A percentile compares a stretch with the other conserved stretches of the same genome.
Conservation (phyloP, 495 filamentous ascomycete species). For the Chlorociboria aeruginascens region DNA sequence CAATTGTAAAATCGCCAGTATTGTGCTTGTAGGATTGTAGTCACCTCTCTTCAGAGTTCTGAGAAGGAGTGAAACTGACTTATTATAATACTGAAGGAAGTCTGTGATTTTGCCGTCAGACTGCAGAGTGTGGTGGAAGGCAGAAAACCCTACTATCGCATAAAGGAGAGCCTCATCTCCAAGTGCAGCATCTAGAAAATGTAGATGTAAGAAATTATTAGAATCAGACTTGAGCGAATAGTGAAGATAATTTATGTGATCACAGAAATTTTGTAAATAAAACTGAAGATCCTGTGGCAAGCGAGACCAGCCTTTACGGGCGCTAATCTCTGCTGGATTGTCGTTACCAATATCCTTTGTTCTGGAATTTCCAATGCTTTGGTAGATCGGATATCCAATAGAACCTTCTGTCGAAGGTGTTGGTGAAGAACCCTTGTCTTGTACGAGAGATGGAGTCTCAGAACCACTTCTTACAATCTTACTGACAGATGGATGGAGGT, state of each 20-base stretch:
- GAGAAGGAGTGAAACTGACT: conserved; percentile 65
- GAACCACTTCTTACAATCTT: conserved; percentile 26
- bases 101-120: conserved; percentile 59
- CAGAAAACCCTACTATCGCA: conserved; percentile 81
- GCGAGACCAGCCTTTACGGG: conserved; percentile 28
- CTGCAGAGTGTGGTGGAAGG: conserved; percentile 69
- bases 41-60: conserved; percentile 57
- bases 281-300: conserved; percentile 58
- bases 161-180: conserved; percentile 75
- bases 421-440: conserved; percentile 36
- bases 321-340: conserved; percentile 14
- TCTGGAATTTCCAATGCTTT: conserved; percentile 26
- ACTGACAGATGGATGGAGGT: conserved; percentile 19
- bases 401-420: conserved; percentile 30
- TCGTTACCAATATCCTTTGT: conserved; percentile 1
- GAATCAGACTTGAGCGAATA: conserved; percentile 62
- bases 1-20: conserved; percentile 84
- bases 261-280: conserved; percentile 66
- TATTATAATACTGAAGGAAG: conserved; percentile 86
- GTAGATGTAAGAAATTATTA: conserved; percentile 58
- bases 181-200: conserved; percentile 58
- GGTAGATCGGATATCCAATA: conserved; percentile 16
- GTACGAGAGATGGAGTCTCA: conserved; percentile 38
- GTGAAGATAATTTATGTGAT: conserved; percentile 65
- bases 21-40: conserved; percentile 57